phyloP scores from a whole-genome alignment of 1,284 basidiomycete genomes.

The Sanguinoderma infundibulare region DNA sequence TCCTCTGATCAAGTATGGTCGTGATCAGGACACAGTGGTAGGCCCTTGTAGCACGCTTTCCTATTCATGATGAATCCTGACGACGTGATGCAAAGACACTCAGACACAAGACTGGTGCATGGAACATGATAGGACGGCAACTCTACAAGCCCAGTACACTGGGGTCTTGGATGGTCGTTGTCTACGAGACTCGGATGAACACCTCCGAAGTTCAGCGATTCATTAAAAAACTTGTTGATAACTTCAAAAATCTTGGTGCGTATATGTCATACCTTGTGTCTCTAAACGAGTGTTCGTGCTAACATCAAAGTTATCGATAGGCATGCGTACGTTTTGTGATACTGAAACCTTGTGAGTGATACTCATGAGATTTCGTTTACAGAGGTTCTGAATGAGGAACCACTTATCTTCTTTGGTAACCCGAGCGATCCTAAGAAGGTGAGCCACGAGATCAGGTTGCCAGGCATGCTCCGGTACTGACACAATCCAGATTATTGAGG shows the following conservation, averaged over 20 bases:
- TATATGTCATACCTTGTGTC: no score
- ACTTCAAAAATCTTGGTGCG: conserved; percentile 40
- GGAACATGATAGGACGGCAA: conserved; percentile 40
- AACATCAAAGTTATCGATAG: no score
- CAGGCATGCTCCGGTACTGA: no score
- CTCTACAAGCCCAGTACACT: conserved; percentile 21
- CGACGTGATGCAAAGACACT: no score
- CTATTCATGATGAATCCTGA: no score
- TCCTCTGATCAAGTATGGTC: conserved; percentile 35
- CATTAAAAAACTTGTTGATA: conserved; percentile 29
- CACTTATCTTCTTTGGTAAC: conserved; percentile 10
- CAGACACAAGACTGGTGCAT: conserved; percentile 29
- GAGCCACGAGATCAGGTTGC: not conserved
- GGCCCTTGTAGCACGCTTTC: not conserved
- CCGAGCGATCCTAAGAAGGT: conserved; percentile 7
- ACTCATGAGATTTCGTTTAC: not conserved
- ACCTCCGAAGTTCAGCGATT: conserved; percentile 19
- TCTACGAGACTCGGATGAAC: conserved; percentile 22
- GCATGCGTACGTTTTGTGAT: conserved; percentile 10
- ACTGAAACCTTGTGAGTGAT: not conserved
- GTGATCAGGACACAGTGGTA: conserved; percentile 14
- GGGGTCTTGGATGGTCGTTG: conserved; percentile 33
- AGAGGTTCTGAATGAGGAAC: not conserved
- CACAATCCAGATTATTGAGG: conserved; percentile 26
- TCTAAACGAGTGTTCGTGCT: no score